Percentiles rank a stretch among this genome's conserved stretches.
phyloP scores from a whole-genome alignment of 2,329 filamentous ascomycete genomes.

The Cladosporium austrohemisphaericum region DNA sequence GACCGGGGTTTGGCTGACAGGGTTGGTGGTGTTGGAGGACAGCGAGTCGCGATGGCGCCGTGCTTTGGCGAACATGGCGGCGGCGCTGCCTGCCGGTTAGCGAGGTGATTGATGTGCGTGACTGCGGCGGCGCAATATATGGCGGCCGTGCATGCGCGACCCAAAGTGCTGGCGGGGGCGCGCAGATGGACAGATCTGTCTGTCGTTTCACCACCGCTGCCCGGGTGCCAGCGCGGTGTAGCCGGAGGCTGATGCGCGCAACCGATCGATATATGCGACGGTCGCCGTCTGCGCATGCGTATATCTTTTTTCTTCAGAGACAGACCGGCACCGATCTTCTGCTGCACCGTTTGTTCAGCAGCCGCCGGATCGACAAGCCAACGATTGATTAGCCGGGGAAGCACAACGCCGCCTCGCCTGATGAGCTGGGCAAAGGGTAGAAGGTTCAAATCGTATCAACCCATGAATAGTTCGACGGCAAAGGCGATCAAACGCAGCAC shows the following conservation, averaged over 20 bases:
- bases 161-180: not conserved
- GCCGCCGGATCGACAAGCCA: no score
- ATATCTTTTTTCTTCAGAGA: no score
- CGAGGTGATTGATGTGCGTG: not conserved
- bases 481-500: no score
- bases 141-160: conserved; percentile 7
- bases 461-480: no score
- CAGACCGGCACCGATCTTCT: no score
- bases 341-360: no score
- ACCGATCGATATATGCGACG: no score
- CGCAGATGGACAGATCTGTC: not conserved
- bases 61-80: conserved; percentile 13
- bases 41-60: conserved; percentile 10
- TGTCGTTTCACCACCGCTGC: conserved; percentile 2
- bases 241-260: conserved; percentile 3
- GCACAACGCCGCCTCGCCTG: no score
- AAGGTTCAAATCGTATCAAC: no score
- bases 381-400: no score
- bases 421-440: no score
- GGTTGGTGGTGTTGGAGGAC: not conserved
- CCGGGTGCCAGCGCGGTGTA: not conserved
- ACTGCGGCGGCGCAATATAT: conserved; percentile 6
- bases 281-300: no score
- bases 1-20: conserved; percentile 1
- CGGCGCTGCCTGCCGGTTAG: not conserved